Percentiles rank a stretch among this genome's conserved stretches.
Conservation (phyloP, 495 filamentous ascomycete genomes). For the Antarctomyces pellizariae region DNA sequence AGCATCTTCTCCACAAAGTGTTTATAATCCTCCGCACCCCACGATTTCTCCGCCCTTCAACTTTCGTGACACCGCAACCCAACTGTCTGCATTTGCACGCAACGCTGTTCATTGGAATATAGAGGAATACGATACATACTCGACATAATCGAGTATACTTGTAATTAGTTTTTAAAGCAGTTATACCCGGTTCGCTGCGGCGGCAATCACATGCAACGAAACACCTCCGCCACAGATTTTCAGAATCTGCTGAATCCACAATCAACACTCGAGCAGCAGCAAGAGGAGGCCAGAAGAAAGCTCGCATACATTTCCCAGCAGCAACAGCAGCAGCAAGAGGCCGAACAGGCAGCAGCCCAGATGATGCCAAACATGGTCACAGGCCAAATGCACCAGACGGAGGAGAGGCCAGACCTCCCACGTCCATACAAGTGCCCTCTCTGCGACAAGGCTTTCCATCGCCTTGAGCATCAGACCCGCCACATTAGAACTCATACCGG, state of each 20-base stretch:
- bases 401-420: conserved; percentile 42
- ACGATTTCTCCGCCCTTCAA: no score
- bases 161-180: no score
- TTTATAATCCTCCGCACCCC: no score
- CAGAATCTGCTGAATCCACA: conserved; percentile 38
- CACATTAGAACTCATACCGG: conserved; percentile 96
- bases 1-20: no score
- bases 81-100: no score
- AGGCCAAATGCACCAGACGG: conserved; percentile 6
- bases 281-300: conserved; percentile 10
- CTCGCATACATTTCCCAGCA: conserved; percentile 7
- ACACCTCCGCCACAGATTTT: conserved; percentile 33
- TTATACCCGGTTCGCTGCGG: conserved; percentile 9
- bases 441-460: conserved; percentile 97
- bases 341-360: conserved; percentile 9
- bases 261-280: conserved; percentile 7
- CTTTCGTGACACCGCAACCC: no score
- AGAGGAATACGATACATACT: no score
- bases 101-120: no score
- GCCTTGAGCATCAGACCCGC: conserved; percentile 90
- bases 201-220: conserved; percentile 32
- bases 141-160: no score
- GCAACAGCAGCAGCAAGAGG: conserved; percentile 7
- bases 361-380: conserved; percentile 10
- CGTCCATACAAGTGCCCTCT: conserved; percentile 95